Evolutionary conservation across 1,139 yeast species (phyloP).

Genomic region (Entelexis sorbosivorans): DNA sequence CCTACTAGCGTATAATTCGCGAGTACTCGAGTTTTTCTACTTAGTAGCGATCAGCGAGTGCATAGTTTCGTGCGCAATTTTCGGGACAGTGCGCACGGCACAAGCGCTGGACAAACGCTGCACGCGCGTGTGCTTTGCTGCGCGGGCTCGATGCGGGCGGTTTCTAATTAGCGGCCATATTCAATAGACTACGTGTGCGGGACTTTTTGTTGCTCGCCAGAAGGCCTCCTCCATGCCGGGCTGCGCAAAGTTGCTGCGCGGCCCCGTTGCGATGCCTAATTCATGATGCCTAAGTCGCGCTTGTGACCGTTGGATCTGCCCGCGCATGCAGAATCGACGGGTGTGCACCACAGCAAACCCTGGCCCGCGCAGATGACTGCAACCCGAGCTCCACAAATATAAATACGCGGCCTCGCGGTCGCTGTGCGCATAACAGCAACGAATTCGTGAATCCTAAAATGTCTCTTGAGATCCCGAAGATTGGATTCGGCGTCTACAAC

Average conservation of each 20-base stretch:
- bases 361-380: conserved; percentile 1
- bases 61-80: no score
- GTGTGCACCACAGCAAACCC: conserved; percentile 4
- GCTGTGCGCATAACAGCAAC: not conserved
- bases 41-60: no score
- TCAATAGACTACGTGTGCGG: no score
- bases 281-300: not conserved
- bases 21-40: no score
- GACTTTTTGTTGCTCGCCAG: no score
- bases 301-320: not conserved
- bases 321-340: not conserved
- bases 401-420: not conserved
- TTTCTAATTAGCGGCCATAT: no score
- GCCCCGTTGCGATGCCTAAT: not conserved
- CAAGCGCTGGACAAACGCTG: no score
- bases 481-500: conserved; percentile 51
- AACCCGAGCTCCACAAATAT: not conserved
- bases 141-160: no score
- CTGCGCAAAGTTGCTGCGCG: not conserved
- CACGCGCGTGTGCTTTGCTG: no score
- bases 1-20: no score
- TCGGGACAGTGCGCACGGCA: no score
- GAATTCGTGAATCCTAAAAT: not conserved
- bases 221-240: no score
- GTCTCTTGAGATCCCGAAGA: conserved; percentile 35